Base-by-base conservation (phyloP, 2,329 filamentous ascomycete genomes). In the Colletotrichum tabaci region DNA sequence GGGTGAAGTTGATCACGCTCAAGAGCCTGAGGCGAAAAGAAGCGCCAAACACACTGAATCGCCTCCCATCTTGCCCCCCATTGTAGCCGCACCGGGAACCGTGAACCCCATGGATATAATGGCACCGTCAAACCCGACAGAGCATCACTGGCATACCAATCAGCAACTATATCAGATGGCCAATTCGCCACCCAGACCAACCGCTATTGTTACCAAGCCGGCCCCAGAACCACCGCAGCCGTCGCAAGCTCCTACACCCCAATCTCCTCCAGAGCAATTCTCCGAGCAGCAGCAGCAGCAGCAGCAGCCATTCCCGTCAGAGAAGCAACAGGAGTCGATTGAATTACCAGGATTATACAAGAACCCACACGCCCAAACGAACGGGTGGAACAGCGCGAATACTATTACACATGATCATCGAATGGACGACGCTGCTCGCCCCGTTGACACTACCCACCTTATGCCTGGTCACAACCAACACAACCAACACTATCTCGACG, bases 61-160 rank as follows among this genome's bases (percentile, higher is more conserved):
- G 26, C 73, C 71, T 7, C 67, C 63, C 9, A 46, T 60, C 78
- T 77, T 23, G 77, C 80, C 55, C 77, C 82, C 15, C 65, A 68
- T 5, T 74, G 81, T 58, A 80, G 85, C 46, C 13, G 80, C 82
- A 2, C 83, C 84, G 3, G 85, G 84, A 44, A 88, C 86, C 4
- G 86, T 87, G 12, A 88, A 88, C 50, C 87, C 87, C 0, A 87
- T 87, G 83, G 85, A 87, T 60, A 84, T 88, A 40, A 88, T 87
- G 87, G 84, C 82, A 6, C 81, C 82, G 0, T 81, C 80, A 15
- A 83, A 80, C 49, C 74, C 76, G 10, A 76, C 78, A 38, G 82
- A 83, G 71, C 80, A 76, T 38, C 77, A 76, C 35, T 79, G 77
- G 67, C 77, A 77, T 72, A 74, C 80, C 21, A 75, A 81, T 35